phyloP scores from a whole-genome alignment of 164 flowering plant species.

The Tetrastigma voinierianum region DNA sequence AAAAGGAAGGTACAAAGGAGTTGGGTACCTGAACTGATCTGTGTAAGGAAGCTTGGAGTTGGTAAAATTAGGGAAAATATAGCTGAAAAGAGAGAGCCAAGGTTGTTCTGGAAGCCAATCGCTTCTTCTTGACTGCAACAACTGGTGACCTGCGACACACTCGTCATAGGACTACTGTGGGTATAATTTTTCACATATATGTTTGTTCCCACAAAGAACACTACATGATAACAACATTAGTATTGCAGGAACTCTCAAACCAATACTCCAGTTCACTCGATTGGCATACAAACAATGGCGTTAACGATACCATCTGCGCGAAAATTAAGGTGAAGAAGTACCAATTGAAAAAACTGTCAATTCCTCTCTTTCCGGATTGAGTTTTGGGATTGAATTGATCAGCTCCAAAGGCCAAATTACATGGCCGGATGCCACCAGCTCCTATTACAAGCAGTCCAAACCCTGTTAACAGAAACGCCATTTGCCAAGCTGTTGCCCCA shows the following conservation, averaged over 20 bases:
- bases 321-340: constrained; percentile 84
- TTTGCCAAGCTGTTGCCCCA: constrained; percentile 59
- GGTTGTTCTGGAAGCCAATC: constrained; percentile 39
- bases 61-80: constrained; percentile 37
- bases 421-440: constrained; percentile 74
- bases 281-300: constrained; percentile 86
- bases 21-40: constrained; percentile 68
- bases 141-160: constrained; percentile 60
- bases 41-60: constrained; percentile 61
- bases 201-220: constrained; percentile 59
- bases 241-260: constrained; percentile 59
- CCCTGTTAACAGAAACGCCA: constrained; percentile 49
- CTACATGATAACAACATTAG: constrained; percentile 59
- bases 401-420: constrained; percentile 88
- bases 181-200: constrained; percentile 64
- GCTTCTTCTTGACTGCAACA: constrained; percentile 60
- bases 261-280: constrained; percentile 74
- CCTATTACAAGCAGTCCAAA: constrained; percentile 60
- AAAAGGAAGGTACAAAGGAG: too few relatives aligned
- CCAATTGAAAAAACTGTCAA: constrained; percentile 95
- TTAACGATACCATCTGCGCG: constrained; percentile 69
- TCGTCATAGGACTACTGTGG: constrained; percentile 65
- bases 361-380: constrained; percentile 67
- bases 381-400: constrained; percentile 86
- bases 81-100: constrained; percentile 38